Evolutionary conservation across 208 protist species (phyloP).

Genomic region (Leptomonas pyrrhocoris): DNA sequence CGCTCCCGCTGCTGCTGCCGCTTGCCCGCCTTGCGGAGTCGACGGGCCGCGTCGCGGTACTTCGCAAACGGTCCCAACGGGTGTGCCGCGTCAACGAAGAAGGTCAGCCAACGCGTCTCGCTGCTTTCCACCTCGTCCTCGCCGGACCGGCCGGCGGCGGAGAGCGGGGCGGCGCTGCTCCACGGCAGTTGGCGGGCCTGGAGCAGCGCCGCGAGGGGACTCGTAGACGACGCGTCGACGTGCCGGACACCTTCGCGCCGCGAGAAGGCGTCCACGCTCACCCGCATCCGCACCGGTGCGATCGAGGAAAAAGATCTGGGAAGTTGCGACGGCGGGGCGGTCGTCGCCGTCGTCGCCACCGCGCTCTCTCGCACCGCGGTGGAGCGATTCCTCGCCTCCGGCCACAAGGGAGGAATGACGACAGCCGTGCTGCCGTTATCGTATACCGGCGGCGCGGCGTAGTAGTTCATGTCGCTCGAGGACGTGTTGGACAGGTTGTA

Average conservation of each 20-base stretch:
- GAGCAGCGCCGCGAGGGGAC: not conserved
- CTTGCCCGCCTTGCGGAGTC: constrained; percentile 3
- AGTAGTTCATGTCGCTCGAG: constrained; percentile 51
- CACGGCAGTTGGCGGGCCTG: not conserved
- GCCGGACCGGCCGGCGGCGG: not conserved
- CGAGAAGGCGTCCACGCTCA: constrained; percentile 24
- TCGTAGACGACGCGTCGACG: not conserved
- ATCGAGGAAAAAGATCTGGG: constrained; percentile 7
- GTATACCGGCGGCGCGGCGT: not conserved
- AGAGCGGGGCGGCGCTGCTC: not conserved
- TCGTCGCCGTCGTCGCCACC: not conserved
- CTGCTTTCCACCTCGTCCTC: not conserved
- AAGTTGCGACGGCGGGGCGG: not conserved
- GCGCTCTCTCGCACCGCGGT: not conserved
- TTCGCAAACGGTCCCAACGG: constrained; percentile 28
- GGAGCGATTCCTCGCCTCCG: not conserved
- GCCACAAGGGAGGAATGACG: not conserved
- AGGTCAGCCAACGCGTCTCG: constrained; percentile 28
- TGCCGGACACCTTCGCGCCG: constrained; percentile 20
- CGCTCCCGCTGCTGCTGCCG: too few species aligned
- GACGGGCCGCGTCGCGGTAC: constrained; percentile 17
- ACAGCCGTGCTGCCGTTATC: not conserved
- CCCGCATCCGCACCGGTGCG: constrained; percentile 24
- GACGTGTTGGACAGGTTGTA: constrained; percentile 52
- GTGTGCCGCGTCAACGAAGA: constrained; percentile 21